Percentiles rank a stretch among this genome's conserved stretches.
These are phyloP conservation scores for Ophiorrhiza pumila DNA, from an alignment of 257 asterid genomes.

Conservation along the genomic window DNA sequence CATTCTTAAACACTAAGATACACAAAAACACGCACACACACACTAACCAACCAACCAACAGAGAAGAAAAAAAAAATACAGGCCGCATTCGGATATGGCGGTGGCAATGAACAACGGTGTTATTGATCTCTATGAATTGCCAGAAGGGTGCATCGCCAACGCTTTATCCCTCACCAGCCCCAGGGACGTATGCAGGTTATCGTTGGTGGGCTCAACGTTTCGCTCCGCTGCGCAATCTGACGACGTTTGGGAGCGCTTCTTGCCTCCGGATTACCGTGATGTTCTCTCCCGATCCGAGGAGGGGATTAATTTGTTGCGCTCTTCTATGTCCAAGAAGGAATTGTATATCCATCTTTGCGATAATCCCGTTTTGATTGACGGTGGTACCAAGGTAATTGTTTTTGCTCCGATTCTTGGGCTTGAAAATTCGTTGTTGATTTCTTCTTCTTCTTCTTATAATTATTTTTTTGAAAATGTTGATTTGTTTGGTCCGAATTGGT, in stretches of 20 bases:
- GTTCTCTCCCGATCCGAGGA: slow-evolving; percentile 42
- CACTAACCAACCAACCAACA: background rate
- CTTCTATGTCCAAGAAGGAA: slow-evolving; percentile 50
- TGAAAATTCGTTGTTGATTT: background rate
- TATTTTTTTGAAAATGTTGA: background rate
- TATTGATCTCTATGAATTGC: slow-evolving; percentile 37
- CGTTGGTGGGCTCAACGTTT: slow-evolving; percentile 49
- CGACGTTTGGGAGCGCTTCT: slow-evolving; percentile 66
- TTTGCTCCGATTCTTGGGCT: background rate
- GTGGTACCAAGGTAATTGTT: slow-evolving; percentile 49
- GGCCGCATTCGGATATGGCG: too few species aligned
- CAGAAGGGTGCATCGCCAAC: slow-evolving; percentile 72
- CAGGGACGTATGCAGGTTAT: slow-evolving; percentile 61
- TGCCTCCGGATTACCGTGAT: slow-evolving; percentile 66
- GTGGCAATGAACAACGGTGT: slow-evolving; percentile 13
- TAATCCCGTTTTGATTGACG: slow-evolving; percentile 56
- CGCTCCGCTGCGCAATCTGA: slow-evolving; percentile 68
- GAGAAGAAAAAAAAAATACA: too few species aligned
- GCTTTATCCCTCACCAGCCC: slow-evolving; percentile 72
- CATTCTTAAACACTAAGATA: too few species aligned
- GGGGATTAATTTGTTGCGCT: slow-evolving; percentile 23
- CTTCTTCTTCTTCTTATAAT: background rate
- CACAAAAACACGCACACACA: background rate
- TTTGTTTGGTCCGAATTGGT: background rate
- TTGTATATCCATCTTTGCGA: slow-evolving; percentile 56